These are phyloP conservation scores for Geranium incanum DNA, from an alignment of 441 rosid species.

Conservation along the genomic window DNA sequence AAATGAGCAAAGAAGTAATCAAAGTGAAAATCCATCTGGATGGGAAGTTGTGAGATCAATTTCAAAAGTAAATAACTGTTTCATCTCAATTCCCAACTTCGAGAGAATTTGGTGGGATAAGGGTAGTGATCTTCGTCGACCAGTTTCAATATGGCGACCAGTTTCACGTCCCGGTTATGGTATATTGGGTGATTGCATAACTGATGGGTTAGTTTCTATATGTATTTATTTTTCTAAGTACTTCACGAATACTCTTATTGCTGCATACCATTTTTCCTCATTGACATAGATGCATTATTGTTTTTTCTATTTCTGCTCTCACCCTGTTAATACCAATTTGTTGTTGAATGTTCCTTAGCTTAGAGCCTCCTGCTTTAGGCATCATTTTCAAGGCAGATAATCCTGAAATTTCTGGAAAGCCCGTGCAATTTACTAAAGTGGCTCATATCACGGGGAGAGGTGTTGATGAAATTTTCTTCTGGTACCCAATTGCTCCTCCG, in stretches of 20 bases:
- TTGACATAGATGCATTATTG: not conserved
- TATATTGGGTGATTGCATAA: slow-evolving; percentile 83
- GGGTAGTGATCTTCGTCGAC: slow-evolving; percentile 82
- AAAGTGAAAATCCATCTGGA: slow-evolving; percentile 59
- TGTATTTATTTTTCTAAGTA: slow-evolving; percentile 2
- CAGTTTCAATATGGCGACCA: slow-evolving; percentile 98
- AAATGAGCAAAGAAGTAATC: slow-evolving; percentile 38
- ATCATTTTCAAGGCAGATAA: slow-evolving; percentile 70
- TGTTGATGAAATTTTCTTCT: slow-evolving; percentile 80
- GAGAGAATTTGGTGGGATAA: slow-evolving; percentile 99
- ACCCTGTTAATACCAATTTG: not conserved
- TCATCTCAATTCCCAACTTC: slow-evolving; percentile 75
- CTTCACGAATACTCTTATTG: not conserved
- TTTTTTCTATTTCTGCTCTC: not conserved
- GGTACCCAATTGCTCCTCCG: slow-evolving; percentile 97
- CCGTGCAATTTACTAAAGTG: slow-evolving; percentile 81
- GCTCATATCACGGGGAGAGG: slow-evolving; percentile 87
- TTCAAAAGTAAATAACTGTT: slow-evolving; percentile 58
- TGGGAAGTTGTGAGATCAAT: slow-evolving; percentile 83
- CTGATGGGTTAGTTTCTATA: slow-evolving; percentile 68
- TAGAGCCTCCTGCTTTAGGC: slow-evolving; percentile 91
- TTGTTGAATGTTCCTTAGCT: slow-evolving; percentile 34
- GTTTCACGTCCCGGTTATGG: slow-evolving; percentile 67
- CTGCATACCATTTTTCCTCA: not conserved
- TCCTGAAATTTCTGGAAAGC: slow-evolving; percentile 81